phyloP scores from a whole-genome alignment of 2,329 filamentous ascomycete genomes.

The Xylariaceae sp. region DNA sequence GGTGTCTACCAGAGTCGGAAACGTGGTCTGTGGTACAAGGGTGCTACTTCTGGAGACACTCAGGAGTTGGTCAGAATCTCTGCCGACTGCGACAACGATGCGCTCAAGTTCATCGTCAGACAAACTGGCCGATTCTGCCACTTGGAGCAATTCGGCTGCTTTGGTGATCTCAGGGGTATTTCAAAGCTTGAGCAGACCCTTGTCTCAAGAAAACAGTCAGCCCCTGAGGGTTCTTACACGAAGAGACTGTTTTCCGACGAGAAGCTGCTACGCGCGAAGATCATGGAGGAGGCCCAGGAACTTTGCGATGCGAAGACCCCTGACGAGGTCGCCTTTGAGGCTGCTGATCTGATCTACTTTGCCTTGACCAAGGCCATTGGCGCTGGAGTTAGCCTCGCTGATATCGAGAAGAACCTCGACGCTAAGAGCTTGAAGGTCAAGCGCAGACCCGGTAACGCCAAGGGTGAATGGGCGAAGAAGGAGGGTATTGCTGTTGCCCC shows the following conservation, averaged over 20 bases:
- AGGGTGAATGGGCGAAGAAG: constrained; percentile 85
- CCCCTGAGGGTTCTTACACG: constrained; percentile 88
- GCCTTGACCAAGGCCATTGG: constrained; percentile 83
- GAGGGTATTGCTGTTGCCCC: constrained; percentile 54
- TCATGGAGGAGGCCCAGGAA: constrained; percentile 97
- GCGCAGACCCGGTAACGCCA: constrained; percentile 86
- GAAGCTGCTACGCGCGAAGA: constrained; percentile 86
- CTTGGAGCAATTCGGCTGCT: constrained; percentile 85
- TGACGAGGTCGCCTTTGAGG: constrained; percentile 85
- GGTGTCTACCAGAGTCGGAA: constrained; percentile 97
- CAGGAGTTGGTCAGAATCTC: constrained; percentile 82
- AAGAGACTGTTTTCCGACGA: constrained; percentile 87
- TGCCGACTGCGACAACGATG: constrained; percentile 90
- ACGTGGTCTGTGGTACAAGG: constrained; percentile 94
- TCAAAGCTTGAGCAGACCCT: constrained; percentile 84
- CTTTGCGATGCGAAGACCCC: constrained; percentile 79
- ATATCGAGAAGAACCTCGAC: constrained; percentile 88
- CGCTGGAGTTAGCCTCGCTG: constrained; percentile 76
- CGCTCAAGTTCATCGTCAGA: constrained; percentile 79
- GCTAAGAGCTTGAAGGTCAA: constrained; percentile 95
- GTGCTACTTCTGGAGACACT: constrained; percentile 86
- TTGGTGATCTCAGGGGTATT: constrained; percentile 77
- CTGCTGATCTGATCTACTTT: constrained; percentile 94
- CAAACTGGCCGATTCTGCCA: constrained; percentile 95
- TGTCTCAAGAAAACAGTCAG: constrained; percentile 71